phyloP scores from a whole-genome alignment of 805 yeast species.

The Saccharomycopsis fodiens region DNA sequence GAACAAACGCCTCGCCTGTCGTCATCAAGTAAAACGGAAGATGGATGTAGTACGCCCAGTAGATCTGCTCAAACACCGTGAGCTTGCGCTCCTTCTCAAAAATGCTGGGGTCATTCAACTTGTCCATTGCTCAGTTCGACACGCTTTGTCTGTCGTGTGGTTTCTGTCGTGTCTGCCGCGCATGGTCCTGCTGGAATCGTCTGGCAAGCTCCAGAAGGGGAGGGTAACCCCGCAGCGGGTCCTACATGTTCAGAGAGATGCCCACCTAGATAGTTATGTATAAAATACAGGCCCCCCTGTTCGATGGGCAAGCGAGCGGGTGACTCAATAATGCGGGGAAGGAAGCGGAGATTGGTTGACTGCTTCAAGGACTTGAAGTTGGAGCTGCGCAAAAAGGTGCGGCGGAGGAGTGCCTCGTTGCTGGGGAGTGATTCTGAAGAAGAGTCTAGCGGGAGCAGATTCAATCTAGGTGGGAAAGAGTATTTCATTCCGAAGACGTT shows the following conservation, averaged over 20 bases:
- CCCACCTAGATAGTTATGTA: too few relatives aligned
- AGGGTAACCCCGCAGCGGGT: too few relatives aligned
- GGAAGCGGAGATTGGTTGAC: neutral
- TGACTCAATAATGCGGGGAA: neutral
- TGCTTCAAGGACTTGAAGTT: neutral
- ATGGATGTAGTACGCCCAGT: slow-evolving; percentile 39
- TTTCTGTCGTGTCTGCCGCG: too few relatives aligned
- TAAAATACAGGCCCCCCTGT: too few relatives aligned
- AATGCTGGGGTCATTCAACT: slow-evolving; percentile 25
- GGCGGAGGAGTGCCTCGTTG: neutral
- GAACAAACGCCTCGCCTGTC: slow-evolving; percentile 32
- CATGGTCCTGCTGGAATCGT: too few relatives aligned
- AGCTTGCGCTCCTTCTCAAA: slow-evolving; percentile 13
- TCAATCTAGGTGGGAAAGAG: neutral
- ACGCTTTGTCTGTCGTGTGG: too few relatives aligned
- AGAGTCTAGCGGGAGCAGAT: neutral
- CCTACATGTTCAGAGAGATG: too few relatives aligned
- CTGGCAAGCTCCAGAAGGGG: too few relatives aligned
- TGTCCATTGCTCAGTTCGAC: too few relatives aligned
- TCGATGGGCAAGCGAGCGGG: neutral
- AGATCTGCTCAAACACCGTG: slow-evolving; percentile 26
- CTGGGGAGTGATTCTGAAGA: neutral
- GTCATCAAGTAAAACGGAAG: slow-evolving; percentile 39
- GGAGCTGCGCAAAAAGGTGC: neutral
- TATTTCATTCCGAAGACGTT: slow-evolving; percentile 14